Evolutionary conservation across 2,329 filamentous ascomycete genomes (phyloP), one percentile per base, ranked within the genome.

Genomic region (Aspergillus sp.): DNA sequence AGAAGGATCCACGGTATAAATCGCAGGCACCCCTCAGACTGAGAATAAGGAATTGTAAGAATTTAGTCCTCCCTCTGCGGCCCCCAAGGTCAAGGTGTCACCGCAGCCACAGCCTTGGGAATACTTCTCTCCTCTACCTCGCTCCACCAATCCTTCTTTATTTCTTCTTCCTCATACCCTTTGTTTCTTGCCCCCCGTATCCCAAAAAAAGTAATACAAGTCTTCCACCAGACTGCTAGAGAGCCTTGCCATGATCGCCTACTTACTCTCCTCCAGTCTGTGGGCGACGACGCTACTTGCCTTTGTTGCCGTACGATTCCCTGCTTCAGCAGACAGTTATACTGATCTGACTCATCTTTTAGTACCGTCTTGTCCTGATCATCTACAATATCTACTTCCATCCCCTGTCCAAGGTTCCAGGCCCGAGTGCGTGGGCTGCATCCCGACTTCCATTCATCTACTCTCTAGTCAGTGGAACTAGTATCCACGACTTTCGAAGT

Each of bases 331-430:
- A 17, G 17, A 20, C 17, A 17, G 17, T 20, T 42, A 17, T 18
- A 12, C 39, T 15, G 24, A 34, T 48, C 45, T 48, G 30, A 48
- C 24, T 17, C n/a, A 32, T 18, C 17, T 32, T 50, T 15, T 24
- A 53, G 51, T 47, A 53, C 39, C 42, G 26, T 2, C 22, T 38
- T 11, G 41, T 7, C 18, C 17, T n/a, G 30, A 7, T 53, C 13
- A 17, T 34, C 43, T 38, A 53, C 51, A 53, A 53, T 13, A 5
- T 47, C 20, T 47, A 45, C 13, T 47, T 53, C 41, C 41, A 45
- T 22, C 51, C 51, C 26, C 26, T 53, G 24, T 45, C 13, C 11
- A 17, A 24, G 7, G 24, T 53, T 17, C 51, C 51, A 4, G 51
- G 51, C 5, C 41, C 51, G 4, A 17, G 41, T 12, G 9, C 18